Evolutionary conservation across 148 eudicot species (phyloP), one percentile per base, ranked within the genome.

Genomic region (Dysphania ambrosioides): DNA sequence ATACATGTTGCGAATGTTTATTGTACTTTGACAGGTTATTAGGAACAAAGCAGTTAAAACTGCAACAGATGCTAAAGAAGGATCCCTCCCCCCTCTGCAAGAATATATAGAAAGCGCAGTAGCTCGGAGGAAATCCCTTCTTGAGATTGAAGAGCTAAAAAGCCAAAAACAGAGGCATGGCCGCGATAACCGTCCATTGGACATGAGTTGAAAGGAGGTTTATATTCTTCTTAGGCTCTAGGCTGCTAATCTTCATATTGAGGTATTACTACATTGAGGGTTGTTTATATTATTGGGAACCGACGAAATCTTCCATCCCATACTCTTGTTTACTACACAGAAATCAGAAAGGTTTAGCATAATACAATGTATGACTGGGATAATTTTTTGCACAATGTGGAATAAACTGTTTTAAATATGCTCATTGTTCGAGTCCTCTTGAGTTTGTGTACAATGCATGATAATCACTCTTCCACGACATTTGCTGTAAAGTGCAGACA

Each of bases 51-150:
- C 81, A 13, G 30, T 65, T 10, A 58, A 64, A 19, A 66, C 53
- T 49, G 10, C 47, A 10, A 66, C 75, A 70, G 86, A 77, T 13
- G 83, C 78, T 58, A 85, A 81, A 44, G 87, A 79, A 62, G 83
- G 81, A 59, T 74, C 86, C 57, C 94, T 96, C 53, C 99, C 97
- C 30, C 94, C 97, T 72, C 79, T 87, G n/a, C 75, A 69, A 32
- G 97, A 89, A 70, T 96, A 96, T 70, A 79, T 79, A 2, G 90
- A 85, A 67, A 80, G 93, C 72, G 99, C 94, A 56, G 41, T 41
- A 34, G 79, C 76, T 72, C 79, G 97, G 58, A 86, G 68, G 40
- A 83, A 75, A 66, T 72, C 86, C 75, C 77, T 91, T 35, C 68
- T 71, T 16, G 83, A 79, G 58, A 66, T 85, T 35, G 88, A 82